phyloP scores from a whole-genome alignment of 2,329 filamentous ascomycete genomes.

The Pseudogymnoascus destructans region DNA sequence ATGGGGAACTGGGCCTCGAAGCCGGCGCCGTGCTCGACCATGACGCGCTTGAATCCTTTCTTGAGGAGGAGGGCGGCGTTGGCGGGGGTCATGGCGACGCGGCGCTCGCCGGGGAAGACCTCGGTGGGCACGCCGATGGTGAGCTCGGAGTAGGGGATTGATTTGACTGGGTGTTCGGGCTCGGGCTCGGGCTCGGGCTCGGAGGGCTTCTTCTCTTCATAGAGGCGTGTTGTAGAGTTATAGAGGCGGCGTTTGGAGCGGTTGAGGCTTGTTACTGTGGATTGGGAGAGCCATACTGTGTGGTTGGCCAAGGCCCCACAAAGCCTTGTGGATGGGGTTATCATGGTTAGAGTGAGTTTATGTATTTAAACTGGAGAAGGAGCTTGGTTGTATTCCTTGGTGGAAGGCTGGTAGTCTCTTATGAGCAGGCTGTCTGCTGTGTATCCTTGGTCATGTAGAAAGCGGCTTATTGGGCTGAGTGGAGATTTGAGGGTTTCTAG shows the following conservation, averaged over 20 bases:
- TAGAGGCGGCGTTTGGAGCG: not conserved
- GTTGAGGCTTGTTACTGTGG: not conserved
- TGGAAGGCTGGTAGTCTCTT: not conserved
- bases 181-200: not conserved
- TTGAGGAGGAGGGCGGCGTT: conserved; percentile 74
- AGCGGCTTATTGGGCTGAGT: not conserved
- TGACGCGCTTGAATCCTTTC: conserved; percentile 66
- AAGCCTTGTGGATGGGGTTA: conserved; percentile 2
- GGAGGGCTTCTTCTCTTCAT: not conserved
- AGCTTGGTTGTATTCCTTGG: not conserved
- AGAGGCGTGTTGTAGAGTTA: not conserved
- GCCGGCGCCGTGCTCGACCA: conserved; percentile 74
- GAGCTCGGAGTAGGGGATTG: conserved; percentile 52
- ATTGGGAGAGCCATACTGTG: not conserved
- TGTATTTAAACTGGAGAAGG: not conserved
- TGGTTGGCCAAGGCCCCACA: conserved; percentile 7
- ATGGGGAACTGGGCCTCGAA: conserved; percentile 64
- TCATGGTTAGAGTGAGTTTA: not conserved
- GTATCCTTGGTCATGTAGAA: not conserved
- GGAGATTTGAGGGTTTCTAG: not conserved
- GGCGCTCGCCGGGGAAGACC: conserved; percentile 63
- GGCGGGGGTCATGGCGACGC: conserved; percentile 72
- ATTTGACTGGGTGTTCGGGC: not conserved
- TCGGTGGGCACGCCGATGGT: conserved; percentile 71
- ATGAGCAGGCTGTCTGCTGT: not conserved